phyloP scores from a whole-genome alignment of 495 filamentous ascomycete genomes.

The Neurospora cerealis region DNA sequence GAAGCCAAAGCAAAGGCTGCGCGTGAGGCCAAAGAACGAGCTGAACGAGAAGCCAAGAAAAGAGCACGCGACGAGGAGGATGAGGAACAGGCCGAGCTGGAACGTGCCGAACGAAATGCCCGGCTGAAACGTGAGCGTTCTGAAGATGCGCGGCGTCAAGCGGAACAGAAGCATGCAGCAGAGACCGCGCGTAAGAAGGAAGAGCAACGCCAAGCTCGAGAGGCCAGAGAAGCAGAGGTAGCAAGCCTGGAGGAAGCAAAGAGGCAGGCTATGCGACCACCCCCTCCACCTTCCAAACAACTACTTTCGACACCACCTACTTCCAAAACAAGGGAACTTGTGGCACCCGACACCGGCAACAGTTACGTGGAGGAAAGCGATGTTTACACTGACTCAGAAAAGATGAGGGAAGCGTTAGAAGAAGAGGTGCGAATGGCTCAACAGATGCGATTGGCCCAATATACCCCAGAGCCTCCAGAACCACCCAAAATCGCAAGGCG shows the following conservation, averaged over 20 bases:
- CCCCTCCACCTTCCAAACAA: neutral
- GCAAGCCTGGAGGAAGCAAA: neutral
- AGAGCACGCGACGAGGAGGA: constrained; percentile 12
- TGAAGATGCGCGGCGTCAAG: constrained; percentile 1
- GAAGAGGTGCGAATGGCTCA: neutral
- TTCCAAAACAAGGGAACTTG: neutral
- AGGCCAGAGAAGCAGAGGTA: neutral
- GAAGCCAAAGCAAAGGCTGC: neutral
- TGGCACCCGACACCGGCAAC: neutral
- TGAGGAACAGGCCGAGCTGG: constrained; percentile 7
- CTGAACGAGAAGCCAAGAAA: constrained; percentile 4
- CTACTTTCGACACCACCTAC: neutral
- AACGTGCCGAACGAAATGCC: constrained; percentile 8
- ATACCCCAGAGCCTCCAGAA: neutral
- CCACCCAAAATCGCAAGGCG: neutral
- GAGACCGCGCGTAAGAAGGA: constrained; percentile 2
- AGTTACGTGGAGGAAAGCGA: neutral
- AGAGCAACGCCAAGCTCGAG: neutral
- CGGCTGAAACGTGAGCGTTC: constrained; percentile 4
- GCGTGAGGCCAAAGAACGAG: neutral
- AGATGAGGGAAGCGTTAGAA: neutral
- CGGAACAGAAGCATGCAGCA: constrained; percentile 1
- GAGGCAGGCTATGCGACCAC: neutral
- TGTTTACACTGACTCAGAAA: neutral
- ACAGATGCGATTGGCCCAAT: neutral